Evolutionary conservation across 108 stramenopile species (phyloP), one percentile per base, ranked within the genome.

Genomic region (Fragilariopsis cylindrus): DNA sequence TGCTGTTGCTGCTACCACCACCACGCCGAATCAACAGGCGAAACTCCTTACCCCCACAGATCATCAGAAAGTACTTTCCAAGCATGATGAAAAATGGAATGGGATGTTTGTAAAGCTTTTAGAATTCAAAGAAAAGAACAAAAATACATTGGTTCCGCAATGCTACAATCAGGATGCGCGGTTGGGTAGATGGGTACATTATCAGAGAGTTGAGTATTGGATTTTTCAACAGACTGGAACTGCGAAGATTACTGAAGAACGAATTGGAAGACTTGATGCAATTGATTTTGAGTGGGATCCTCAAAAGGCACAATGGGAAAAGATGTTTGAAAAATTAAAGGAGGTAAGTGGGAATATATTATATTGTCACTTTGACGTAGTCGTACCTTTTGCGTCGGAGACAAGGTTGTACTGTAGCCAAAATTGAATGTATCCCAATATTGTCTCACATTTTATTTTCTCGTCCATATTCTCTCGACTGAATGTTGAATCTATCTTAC

Each of bases 241-340:
- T n/a, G 82, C 73, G 13, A 83, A 83, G 70, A 83, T 84, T 12
- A 81, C 80, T n/a, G 62, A 67, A 11, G 77, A 81, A 46, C 80
- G 84, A 42, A 79, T 81, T 57, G 49, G 69, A 39, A 69, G 78
- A 39, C 54, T 84, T 18, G 66, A 84, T 52, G 48, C 53, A 16
- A 72, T 84, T 48, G 84, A 77, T 8, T 84, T 84, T 75, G 84
- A 81, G 69, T 84, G 84, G 84, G 76, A 77, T 63, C 81, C 84
- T 46, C 82, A 83, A 74, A 71, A 64, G n/a, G 77, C 77, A 3
- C 65, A 73, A 56, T 90, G 89, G 89, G 70, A 90, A 58, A 66
- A 69, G 41, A 76, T 82, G 76, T 86, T 82, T 72, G 78, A 70
- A 40, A 75, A 81, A 58, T 76, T 87, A 18, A 71, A 68, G 21